Base-by-base conservation (phyloP, 345 rosid genomes). In the Gossypioides kirkii region DNA sequence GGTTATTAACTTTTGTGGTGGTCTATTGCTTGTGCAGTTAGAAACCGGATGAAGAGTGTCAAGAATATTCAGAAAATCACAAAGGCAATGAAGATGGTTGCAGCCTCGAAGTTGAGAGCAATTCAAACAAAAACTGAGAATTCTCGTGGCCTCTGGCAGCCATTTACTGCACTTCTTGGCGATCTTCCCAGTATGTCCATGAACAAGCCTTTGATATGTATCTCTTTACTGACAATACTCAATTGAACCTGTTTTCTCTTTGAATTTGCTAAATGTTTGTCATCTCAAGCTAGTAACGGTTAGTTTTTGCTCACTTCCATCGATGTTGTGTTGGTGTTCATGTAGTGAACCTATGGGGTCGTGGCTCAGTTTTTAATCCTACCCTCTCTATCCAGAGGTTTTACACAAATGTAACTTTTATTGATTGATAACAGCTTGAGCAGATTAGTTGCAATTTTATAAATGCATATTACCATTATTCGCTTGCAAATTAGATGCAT, bases 51-150 rank as follows among this genome's bases (percentile, higher is more conserved):
- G 99, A 95, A 95, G 93, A 95, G 99, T 91, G 88, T 95, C 23
- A 93, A 84, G 86, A 95, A 91, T 78, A 95, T 95, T 78, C 97
- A 95, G 80, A 95, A 95, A 78, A 95, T 95, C 77, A 95, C 97
- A 8, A 95, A 95, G 88, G 99, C 99, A 25, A 95, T 95, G 99
- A 95, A 95, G 92, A 95, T 95, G 99, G 99, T 95, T 88, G 98
- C 99, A 70, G 99, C 99, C 76, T 95, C 98, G 10, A 95, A 95
- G 90, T 83, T 95, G 26, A 88, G 98, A 61, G 91, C 88, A 61
- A 84, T 95, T 82, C 97, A 93, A 86, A 73, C 73, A 61, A 88
- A 74, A 85, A 80, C 99, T 61, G 98, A 93, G 84, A 95, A 93
- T 79, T 95, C 99, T 32, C 99, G 98, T 82, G 98, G 99, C 73